Evolutionary conservation across 192 early-diverging fungal species (phyloP).

Genomic region (Backusella luteola): DNA sequence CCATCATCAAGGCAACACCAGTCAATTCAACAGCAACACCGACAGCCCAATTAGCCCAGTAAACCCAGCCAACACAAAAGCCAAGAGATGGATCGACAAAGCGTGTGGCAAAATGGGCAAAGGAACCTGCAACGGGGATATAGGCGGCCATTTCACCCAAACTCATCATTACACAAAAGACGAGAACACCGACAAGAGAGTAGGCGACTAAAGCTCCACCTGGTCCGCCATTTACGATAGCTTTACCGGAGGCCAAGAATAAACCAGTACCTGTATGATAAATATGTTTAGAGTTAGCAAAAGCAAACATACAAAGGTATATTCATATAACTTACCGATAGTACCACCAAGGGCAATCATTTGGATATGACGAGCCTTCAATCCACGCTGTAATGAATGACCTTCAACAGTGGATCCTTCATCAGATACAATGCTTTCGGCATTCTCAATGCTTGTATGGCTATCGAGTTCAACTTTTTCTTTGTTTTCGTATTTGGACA

Average conservation of each 20-base stretch:
- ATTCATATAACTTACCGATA: background rate
- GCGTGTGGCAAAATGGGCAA: constrained; percentile 72
- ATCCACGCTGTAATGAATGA: constrained; percentile 8
- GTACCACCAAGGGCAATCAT: constrained; percentile 34
- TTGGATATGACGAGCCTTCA: constrained; percentile 34
- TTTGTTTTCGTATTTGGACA: constrained; percentile 3
- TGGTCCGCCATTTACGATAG: constrained; percentile 67
- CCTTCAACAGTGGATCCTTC: background rate
- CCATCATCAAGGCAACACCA: constrained; percentile 69
- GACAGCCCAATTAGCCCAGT: constrained; percentile 59
- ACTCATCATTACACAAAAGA: constrained; percentile 65
- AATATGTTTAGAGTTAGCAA: background rate
- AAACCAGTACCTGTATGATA: constrained; percentile 58
- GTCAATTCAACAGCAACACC: constrained; percentile 72
- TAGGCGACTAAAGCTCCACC: constrained; percentile 71
- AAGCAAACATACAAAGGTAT: background rate
- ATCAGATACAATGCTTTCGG: constrained; percentile 7
- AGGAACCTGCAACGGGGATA: constrained; percentile 78
- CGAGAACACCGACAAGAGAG: constrained; percentile 54
- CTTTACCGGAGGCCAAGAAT: constrained; percentile 68
- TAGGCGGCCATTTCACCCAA: constrained; percentile 79
- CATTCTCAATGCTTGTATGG: background rate
- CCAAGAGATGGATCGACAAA: constrained; percentile 79
- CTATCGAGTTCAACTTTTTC: constrained; percentile 13
- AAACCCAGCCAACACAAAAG: constrained; percentile 28